Base-by-base conservation (phyloP, 257 asterid genomes). In the Datura wrightii region DNA sequence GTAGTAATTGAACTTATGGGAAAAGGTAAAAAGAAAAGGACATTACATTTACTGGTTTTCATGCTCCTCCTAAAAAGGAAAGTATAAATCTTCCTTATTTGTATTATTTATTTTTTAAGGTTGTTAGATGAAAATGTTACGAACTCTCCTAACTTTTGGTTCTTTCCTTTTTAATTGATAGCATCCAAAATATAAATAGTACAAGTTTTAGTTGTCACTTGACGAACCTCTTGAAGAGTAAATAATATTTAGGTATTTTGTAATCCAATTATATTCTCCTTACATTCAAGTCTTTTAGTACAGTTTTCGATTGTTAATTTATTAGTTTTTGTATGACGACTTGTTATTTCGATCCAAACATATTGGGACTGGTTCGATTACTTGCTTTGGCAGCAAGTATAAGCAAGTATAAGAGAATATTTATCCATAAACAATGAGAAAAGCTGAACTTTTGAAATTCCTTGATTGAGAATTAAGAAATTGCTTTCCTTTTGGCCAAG, bases 381-480 rank as follows among this genome's bases (percentile, higher is more conserved):
- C 81, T 76, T 76, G 81, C 2, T 16, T 76, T 50, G 59, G 41
- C n/a, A 2, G 13, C 14, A 76, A 42, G 42, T 39, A 39, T 39
- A 39, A 39, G 42, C 2, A 3, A 65, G 62, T 3, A 11, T 48
- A 74, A 74, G 81, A 19, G 60, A 74, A 48, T 52, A 74, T 24
- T 14, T 50, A 14, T 76, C 82, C 62, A 76, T 31, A 3, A 31
- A 76, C 7, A 52, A 76, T 52, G 44, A 76, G 42, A 72, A 48
- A 63, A 52, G 63, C 63, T 31, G 63, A 78, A 14, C n/a, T n/a
- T 14, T 4, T 52, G 63, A 78, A 78, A 78, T 78, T 78, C 82
- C 15, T 78, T 78, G 48, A 78, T 78, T 78, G 48, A 52, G 82
- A 50, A 52, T 13, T n/a, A 52, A 78, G 82, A 78, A 31, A 78